Base-by-base conservation (phyloP, 768 basidiomycete species). In the Tephrocybe sp. region DNA sequence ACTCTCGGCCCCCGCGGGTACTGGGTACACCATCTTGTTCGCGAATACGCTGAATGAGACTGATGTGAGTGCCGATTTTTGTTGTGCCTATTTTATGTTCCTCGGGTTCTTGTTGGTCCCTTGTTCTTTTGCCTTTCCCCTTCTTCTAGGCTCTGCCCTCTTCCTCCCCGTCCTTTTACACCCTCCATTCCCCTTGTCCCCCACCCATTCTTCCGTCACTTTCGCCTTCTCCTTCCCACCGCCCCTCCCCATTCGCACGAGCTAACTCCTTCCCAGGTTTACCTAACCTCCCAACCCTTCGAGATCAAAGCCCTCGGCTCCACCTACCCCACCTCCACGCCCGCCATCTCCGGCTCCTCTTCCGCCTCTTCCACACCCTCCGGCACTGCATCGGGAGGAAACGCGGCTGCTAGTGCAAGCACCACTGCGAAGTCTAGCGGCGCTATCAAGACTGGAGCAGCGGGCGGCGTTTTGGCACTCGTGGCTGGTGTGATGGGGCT, bases 11-110 rank as follows among this genome's bases (percentile, higher is more conserved):
- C 40, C 73, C n/a, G 64, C 68, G 19, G 77, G 69, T 2, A 62
- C 60, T 16, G 75, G 77, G 41, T 88, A 78, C 66, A 73, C 67
- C 38, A 46, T 88, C 62, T 63, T 64, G 50, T 60, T 88, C 30
- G 74, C 81, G 9, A 74, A 80, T 63, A 47, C 60, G 3, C 34
- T 78, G 50, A 84, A 88, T 66, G 59, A 47, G 43, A 69, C 75
- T 32, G 67, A 87, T 27, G 86, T 86, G 52, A 54, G 80, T 76
- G n/a, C n/a, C n/a, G n/a, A n/a, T n/a, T n/a, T n/a, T n/a, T n/a
- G n/a, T n/a, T n/a, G n/a, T n/a, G n/a, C n/a, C n/a, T n/a, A n/a
- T n/a, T n/a, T n/a, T n/a, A n/a, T n/a, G n/a, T n/a, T n/a, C n/a
- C n/a, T n/a, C n/a, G n/a, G n/a, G n/a, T n/a, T n/a, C n/a, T n/a